These are phyloP conservation scores for Crithidia brevicula DNA, from an alignment of 208 protist species.

Conservation along the genomic window DNA sequence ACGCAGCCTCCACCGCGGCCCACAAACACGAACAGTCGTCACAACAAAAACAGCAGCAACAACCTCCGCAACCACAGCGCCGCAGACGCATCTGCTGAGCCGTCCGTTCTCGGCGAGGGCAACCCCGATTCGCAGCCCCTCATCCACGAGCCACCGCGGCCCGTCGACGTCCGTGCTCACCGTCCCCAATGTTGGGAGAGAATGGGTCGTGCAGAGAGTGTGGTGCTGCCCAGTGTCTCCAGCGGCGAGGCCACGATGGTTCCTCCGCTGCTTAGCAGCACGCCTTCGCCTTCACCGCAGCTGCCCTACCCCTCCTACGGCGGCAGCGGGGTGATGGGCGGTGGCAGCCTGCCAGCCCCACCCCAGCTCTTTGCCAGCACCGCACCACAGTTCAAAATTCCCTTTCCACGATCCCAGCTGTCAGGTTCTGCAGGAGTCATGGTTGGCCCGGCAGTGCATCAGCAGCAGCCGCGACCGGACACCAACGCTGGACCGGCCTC, in stretches of 20 bases:
- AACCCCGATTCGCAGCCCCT: constrained; percentile 44
- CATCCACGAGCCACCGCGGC: constrained; percentile 31
- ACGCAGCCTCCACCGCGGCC: constrained; percentile 1
- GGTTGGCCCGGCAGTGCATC: not conserved
- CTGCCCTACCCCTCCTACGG: not conserved
- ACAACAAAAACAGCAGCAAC: not conserved
- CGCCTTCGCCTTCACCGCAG: not conserved
- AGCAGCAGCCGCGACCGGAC: not conserved
- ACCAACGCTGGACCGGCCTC: not conserved
- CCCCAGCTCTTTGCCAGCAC: not conserved
- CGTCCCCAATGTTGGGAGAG: not conserved
- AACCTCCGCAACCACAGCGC: no score
- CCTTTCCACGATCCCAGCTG: constrained; percentile 5
- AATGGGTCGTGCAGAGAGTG: no score
- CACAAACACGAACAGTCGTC: no score
- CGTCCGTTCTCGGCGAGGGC: constrained; percentile 27
- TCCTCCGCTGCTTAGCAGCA: not conserved
- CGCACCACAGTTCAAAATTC: constrained; percentile 6
- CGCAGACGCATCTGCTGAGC: not conserved
- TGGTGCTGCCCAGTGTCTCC: not conserved
- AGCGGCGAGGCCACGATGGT: not conserved
- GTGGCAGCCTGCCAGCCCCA: not conserved
- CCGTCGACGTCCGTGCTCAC: not conserved
- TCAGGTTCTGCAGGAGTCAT: not conserved
- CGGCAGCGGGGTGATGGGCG: no score